Conservation (phyloP, 1,139 yeast genomes). For the Kurtzmaniella quercitrusa region DNA sequence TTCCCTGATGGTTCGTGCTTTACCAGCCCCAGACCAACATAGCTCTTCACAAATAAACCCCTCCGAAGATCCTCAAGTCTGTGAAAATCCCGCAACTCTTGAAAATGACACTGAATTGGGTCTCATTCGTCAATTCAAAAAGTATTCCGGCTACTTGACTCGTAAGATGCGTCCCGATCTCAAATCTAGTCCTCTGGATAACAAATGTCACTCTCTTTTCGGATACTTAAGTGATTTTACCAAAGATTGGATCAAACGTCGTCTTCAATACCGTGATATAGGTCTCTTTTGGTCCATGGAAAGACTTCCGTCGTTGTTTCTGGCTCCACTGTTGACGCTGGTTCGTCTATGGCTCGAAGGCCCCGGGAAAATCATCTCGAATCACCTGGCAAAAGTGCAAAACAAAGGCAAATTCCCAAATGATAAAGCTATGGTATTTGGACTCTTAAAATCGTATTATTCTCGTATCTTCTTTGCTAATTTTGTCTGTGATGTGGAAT, state of each 20-base stretch:
- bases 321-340: slow-evolving; percentile 5
- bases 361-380: background rate
- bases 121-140: background rate
- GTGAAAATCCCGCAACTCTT: too few species aligned
- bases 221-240: slow-evolving; percentile 16
- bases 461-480: slow-evolving; percentile 5
- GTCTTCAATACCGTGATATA: slow-evolving; percentile 6
- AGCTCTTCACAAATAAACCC: background rate
- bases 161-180: background rate
- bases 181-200: background rate
- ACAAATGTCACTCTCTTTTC: slow-evolving; percentile 9
- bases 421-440: slow-evolving; percentile 12
- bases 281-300: slow-evolving; percentile 6
- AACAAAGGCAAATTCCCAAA: slow-evolving; percentile 15
- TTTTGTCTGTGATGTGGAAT: slow-evolving; percentile 9
- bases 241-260: slow-evolving; percentile 12
- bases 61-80: background rate
- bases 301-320: slow-evolving; percentile 3
- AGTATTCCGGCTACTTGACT: slow-evolving; percentile 4
- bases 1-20: background rate
- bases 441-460: slow-evolving; percentile 14
- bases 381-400: background rate
- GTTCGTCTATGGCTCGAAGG: slow-evolving; percentile 7
- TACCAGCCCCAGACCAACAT: background rate
- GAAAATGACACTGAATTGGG: background rate